A percentile compares a stretch with the other conserved stretches of the same genome.
Conservation (phyloP, 2,329 filamentous ascomycete genomes). For the Fusarium begoniae region DNA sequence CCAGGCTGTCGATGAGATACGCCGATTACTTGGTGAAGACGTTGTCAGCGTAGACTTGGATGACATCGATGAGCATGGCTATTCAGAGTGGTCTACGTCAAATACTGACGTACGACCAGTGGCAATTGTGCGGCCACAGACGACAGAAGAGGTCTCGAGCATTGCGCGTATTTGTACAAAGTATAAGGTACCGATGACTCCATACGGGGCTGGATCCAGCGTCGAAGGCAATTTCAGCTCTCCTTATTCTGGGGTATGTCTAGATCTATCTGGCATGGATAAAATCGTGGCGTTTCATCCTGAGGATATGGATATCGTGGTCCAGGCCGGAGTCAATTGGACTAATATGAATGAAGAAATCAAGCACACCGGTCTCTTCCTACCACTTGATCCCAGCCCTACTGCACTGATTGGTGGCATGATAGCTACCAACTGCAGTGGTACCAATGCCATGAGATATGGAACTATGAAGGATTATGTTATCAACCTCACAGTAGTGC, state of each 20-base stretch:
- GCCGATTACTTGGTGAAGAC: conserved; percentile 57
- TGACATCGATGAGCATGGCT: conserved; percentile 58
- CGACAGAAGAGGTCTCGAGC: conserved; percentile 70
- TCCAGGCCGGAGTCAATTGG: conserved; percentile 76
- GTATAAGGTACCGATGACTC: conserved; percentile 74
- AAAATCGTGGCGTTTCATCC: conserved; percentile 70
- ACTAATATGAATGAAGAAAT: conserved; percentile 73
- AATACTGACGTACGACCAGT: conserved; percentile 67
- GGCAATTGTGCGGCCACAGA: conserved; percentile 71
- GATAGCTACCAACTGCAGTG: conserved; percentile 74
- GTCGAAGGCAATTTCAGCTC: conserved; percentile 77
- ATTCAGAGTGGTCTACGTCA: neutral
- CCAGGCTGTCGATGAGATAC: neutral
- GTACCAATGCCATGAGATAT: conserved; percentile 70
- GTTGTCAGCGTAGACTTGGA: conserved; percentile 67
- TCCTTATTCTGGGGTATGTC: conserved; percentile 72
- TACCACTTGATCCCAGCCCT: conserved; percentile 75
- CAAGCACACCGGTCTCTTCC: conserved; percentile 69
- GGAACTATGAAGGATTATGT: conserved; percentile 83
- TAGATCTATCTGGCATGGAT: conserved; percentile 76
- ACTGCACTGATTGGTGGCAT: conserved; percentile 66
- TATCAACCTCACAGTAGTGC: conserved; percentile 74
- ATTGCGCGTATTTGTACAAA: conserved; percentile 71
- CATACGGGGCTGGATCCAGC: conserved; percentile 78
- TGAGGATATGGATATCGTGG: conserved; percentile 76